A percentile compares a stretch with the other conserved stretches of the same genome.
Conservation (phyloP, 1,139 yeast genomes). For the Magnusiomyces magnusii region DNA sequence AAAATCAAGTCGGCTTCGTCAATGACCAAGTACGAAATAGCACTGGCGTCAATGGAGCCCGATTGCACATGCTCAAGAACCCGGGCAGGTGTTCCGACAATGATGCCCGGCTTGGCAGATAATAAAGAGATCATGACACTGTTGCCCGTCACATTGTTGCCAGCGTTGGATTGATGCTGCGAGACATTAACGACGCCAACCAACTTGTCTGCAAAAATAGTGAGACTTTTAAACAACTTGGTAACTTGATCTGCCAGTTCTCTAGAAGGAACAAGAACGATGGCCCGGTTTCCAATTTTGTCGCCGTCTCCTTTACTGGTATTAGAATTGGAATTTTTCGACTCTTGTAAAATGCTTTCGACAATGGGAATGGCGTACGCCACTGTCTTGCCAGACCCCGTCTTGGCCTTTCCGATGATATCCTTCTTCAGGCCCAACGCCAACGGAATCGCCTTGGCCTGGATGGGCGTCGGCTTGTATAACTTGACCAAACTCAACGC, state of each 20-base stretch:
- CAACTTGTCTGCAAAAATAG: conserved; percentile 61
- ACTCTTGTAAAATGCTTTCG: conserved; percentile 49
- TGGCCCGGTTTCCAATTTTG: conserved; percentile 31
- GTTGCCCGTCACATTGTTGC: not conserved
- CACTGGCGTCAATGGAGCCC: conserved; percentile 36
- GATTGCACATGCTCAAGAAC: conserved; percentile 42
- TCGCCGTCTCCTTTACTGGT: conserved; percentile 22
- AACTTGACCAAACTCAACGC: too few species aligned
- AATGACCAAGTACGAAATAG: conserved; percentile 65
- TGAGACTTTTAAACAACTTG: conserved; percentile 58
- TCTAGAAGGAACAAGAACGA: conserved; percentile 76
- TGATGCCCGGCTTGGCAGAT: conserved; percentile 63
- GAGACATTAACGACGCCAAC: conserved; percentile 68
- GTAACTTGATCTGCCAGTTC: conserved; percentile 81
- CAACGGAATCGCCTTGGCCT: conserved; percentile 84
- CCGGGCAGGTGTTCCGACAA: conserved; percentile 84
- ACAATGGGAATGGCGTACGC: conserved; percentile 77
- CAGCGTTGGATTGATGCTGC: conserved; percentile 63
- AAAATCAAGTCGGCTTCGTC: conserved; percentile 94
- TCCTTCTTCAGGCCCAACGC: conserved; percentile 84
- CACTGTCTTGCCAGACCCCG: conserved; percentile 89
- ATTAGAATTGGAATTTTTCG: conserved; percentile 17
- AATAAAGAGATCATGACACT: conserved; percentile 54
- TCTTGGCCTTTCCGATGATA: conserved; percentile 78
- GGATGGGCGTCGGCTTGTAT: conserved; percentile 93